These are phyloP conservation scores for Fusarium sp. DNA, from an alignment of 2,329 filamentous ascomycete genomes.

Conservation along the genomic window DNA sequence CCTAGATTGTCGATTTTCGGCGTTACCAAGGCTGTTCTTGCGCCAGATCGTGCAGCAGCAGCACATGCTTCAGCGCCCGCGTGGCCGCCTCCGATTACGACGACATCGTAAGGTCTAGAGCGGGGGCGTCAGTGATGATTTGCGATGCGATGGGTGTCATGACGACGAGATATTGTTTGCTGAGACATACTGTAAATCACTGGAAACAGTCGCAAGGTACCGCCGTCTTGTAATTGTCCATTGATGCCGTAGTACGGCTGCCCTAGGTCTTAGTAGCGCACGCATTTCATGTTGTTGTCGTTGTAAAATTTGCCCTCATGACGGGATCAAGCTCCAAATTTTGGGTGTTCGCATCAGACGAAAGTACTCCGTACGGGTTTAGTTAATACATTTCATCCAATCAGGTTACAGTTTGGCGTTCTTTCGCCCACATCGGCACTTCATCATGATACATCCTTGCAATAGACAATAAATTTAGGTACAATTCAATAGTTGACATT, in stretches of 20 bases:
- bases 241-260: constrained; percentile 27
- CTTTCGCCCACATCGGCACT: not conserved
- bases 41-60: constrained; percentile 87
- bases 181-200: constrained; percentile 40
- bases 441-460: not conserved
- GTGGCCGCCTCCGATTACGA: constrained; percentile 95
- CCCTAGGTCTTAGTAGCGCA: constrained; percentile 37
- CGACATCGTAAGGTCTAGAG: constrained; percentile 80
- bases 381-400: constrained; percentile 4
- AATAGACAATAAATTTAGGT: not conserved
- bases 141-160: not conserved
- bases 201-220: constrained; percentile 45
- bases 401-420: not conserved
- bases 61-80: constrained; percentile 94
- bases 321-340: constrained; percentile 14
- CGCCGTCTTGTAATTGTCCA: constrained; percentile 27
- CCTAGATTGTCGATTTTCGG: constrained; percentile 89
- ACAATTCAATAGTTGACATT: not conserved
- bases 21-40: constrained; percentile 87
- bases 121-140: constrained; percentile 13
- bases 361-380: not conserved
- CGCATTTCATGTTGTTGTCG: constrained; percentile 42
- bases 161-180: not conserved
- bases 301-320: constrained; percentile 26
- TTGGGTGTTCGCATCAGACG: not conserved